A percentile compares a stretch with the other conserved stretches of the same genome.
phyloP scores from a whole-genome alignment of 2,329 filamentous ascomycete genomes.

The Knufia fluminis region DNA sequence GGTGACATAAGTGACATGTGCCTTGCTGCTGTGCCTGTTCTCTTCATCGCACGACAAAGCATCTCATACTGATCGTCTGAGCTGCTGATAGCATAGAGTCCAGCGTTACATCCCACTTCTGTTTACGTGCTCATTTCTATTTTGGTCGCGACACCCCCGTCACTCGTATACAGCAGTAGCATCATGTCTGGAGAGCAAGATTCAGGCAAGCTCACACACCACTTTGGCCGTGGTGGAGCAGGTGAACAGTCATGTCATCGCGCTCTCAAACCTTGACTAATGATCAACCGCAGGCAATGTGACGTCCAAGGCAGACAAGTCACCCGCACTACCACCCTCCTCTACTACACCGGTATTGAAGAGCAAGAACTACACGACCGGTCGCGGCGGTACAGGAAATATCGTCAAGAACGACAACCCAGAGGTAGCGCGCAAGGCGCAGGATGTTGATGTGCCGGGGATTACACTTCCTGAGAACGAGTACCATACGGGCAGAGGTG shows the following conservation, averaged over 20 bases:
- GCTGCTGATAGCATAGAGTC: neutral
- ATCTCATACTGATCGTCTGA: neutral
- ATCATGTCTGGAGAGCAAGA: conserved; percentile 1
- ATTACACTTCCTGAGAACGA: conserved; percentile 30
- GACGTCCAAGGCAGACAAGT: conserved; percentile 41
- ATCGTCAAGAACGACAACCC: conserved; percentile 64
- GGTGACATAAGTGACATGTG: neutral
- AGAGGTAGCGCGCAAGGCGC: conserved; percentile 62
- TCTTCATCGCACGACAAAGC: neutral
- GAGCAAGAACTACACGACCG: conserved; percentile 74
- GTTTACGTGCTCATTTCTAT: neutral
- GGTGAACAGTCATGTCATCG: conserved; percentile 11
- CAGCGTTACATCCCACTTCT: neutral
- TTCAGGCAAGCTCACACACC: neutral
- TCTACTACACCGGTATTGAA: conserved; percentile 78
- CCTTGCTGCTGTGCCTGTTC: neutral
- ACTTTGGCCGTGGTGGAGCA: conserved; percentile 20
- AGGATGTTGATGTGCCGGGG: conserved; percentile 62
- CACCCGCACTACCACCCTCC: conserved; percentile 47
- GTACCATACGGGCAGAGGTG: conserved; percentile 37
- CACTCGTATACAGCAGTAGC: neutral
- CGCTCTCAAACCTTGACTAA: neutral
- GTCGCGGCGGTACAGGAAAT: conserved; percentile 79
- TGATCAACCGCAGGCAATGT: conserved; percentile 50
- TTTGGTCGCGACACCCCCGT: neutral